Conservation (phyloP, 1,139 yeast genomes). For the Blastobotrys aristatus region DNA sequence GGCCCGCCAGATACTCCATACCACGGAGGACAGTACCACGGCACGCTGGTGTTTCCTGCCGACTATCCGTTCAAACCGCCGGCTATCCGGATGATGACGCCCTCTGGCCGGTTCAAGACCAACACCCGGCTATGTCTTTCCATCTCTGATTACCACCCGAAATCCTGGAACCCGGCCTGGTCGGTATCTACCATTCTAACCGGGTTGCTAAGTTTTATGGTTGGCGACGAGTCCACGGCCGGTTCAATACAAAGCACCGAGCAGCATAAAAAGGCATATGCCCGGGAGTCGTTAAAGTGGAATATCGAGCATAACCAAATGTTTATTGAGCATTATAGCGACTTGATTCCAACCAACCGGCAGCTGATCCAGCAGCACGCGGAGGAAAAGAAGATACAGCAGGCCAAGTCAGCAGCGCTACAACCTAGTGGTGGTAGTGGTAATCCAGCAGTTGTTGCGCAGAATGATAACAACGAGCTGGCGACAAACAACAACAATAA, state of each 20-base stretch:
- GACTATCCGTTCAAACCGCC: constrained; percentile 95
- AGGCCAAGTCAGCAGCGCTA: background rate
- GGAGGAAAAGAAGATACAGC: background rate
- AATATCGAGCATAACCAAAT: constrained; percentile 52
- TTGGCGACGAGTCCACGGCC: constrained; percentile 29
- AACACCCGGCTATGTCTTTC: constrained; percentile 77
- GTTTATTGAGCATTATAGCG: constrained; percentile 65
- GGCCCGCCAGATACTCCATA: constrained; percentile 90
- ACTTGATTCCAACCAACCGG: constrained; percentile 49
- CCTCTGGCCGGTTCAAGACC: constrained; percentile 73
- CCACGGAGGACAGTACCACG: constrained; percentile 84
- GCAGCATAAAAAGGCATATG: constrained; percentile 41
- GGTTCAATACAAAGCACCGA: constrained; percentile 46
- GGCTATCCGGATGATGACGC: constrained; percentile 82
- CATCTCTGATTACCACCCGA: constrained; percentile 92
- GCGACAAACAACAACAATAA: background rate
- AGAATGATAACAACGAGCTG: too few relatives aligned
- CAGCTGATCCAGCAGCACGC: constrained; percentile 10
- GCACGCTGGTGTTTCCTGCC: constrained; percentile 73
- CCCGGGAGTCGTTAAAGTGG: constrained; percentile 57
- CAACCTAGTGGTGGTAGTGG: constrained; percentile 5
- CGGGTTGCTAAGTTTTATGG: constrained; percentile 81
- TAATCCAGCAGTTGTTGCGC: background rate
- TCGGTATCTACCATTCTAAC: constrained; percentile 78
- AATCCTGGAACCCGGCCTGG: constrained; percentile 95